Evolutionary conservation across 306 rosid genomes (phyloP), one percentile per base, ranked within the genome.

Genomic region (Clitoria ternatea): DNA sequence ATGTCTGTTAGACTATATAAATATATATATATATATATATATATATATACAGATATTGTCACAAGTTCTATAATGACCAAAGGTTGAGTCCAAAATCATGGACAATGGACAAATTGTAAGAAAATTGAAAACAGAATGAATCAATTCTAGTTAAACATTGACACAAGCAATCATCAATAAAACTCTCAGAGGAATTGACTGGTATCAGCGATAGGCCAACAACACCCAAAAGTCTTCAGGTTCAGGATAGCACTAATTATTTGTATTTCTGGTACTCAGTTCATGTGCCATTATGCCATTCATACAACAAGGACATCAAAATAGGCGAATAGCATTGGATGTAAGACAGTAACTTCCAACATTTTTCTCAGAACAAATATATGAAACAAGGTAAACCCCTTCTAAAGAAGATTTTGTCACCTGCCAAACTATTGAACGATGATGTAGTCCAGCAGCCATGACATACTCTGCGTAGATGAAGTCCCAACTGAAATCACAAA

Each of bases 391-490:
- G 53, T 40, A 61, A 45, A 50, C 45, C 52, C 74, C 69, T 37
- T 30, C 50, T 59, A 14, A 66, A 59, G 70, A 54, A 80, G 40
- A 62, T 40, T 27, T 3, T 13, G 17, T 79, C 50, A 91, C 99
- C 99, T 94, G 96, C 99, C 96, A 95, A 37, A 91, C 96, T 61
- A 87, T 95, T 55, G 99, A 87, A 32, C 99, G 95, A 67, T 89
- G 90, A 84, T 91, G 85, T 72, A 78, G 69, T 47, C 99, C 99
- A 56, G 99, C 99, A 55, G 86, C 99, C 99, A 94, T 87, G 69
- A 91, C 92, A 83, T 95, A 91, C 55, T 91, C 96, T 15, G 97
- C 99, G 44, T 95, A 95, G 81, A 95, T 95, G 85, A 89, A 95
- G 92, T 95, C 99, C 99, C 99, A 95, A 83, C 99, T 94, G 88